Percentiles rank a stretch among this genome's conserved stretches.
Evolutionary conservation across 768 basidiomycete genomes (phyloP).

Genomic region (Hortiboletus campestris): DNA sequence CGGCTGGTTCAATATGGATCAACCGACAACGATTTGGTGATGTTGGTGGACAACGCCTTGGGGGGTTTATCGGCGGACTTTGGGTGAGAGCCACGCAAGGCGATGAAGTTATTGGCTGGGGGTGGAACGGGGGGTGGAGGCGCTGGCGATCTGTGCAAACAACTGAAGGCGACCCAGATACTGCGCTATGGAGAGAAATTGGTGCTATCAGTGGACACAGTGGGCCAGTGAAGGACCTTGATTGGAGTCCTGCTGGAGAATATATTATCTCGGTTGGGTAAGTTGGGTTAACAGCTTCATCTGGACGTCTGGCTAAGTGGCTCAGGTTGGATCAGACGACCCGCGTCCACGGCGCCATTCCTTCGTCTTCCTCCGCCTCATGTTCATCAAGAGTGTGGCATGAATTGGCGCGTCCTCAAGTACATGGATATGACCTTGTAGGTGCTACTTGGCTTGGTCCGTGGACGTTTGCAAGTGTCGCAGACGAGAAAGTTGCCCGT

Average conservation of each 20-base stretch:
- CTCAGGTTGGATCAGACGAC: conserved; percentile 87
- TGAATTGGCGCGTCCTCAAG: conserved; percentile 89
- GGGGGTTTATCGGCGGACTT: conserved; percentile 89
- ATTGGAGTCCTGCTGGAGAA: conserved; percentile 85
- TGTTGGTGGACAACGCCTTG: conserved; percentile 83
- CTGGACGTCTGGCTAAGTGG: neutral
- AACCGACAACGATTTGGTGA: conserved; percentile 91
- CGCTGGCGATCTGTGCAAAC: conserved; percentile 60
- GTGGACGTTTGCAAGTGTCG: conserved; percentile 82
- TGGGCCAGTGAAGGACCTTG: conserved; percentile 72
- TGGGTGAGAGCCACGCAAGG: conserved; percentile 60
- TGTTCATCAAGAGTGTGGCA: conserved; percentile 54
- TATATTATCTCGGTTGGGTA: conserved; percentile 87
- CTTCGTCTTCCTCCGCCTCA: conserved; percentile 5
- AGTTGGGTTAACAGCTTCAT: conserved; percentile 17
- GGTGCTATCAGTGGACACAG: conserved; percentile 86
- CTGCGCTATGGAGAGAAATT: conserved; percentile 67
- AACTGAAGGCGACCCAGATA: conserved; percentile 17
- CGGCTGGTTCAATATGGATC: conserved; percentile 74
- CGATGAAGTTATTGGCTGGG: conserved; percentile 73
- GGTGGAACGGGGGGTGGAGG: conserved; percentile 94
- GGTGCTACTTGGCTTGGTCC: conserved; percentile 73
- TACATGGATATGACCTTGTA: conserved; percentile 94
- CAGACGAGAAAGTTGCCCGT: conserved; percentile 94
- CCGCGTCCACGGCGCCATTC: conserved; percentile 73